phyloP scores from a whole-genome alignment of 83 land plant species.

The Picea mariana region DNA sequence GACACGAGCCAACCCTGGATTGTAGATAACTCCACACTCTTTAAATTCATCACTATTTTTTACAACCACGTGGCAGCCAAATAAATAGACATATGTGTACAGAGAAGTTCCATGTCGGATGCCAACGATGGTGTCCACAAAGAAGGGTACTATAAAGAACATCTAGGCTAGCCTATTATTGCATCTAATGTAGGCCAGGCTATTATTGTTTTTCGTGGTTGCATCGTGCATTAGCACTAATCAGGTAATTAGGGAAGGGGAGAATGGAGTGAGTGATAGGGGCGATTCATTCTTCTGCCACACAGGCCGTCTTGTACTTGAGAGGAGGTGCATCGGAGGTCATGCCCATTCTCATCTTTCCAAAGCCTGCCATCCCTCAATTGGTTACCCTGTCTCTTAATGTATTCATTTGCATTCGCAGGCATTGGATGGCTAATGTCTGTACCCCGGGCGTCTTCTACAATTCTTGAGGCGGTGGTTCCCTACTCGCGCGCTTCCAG shows the following conservation, averaged over 20 bases:
- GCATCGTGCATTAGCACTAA: too few species aligned
- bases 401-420: conserved; percentile 17
- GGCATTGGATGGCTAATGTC: conserved; percentile 88
- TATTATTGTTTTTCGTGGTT: too few species aligned
- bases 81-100: too few species aligned
- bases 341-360: neutral
- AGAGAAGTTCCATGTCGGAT: too few species aligned
- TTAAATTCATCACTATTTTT: too few species aligned
- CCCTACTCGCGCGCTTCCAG: conserved; percentile 81
- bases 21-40: too few species aligned
- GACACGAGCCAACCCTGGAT: too few species aligned
- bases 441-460: conserved; percentile 85
- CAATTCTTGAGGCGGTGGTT: conserved; percentile 76
- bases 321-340: conserved; percentile 97
- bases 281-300: conserved; percentile 75
- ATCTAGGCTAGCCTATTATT: too few species aligned
- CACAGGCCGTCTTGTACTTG: conserved; percentile 74
- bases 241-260: neutral
- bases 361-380: neutral
- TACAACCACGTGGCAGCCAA: too few species aligned
- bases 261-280: conserved; percentile 54
- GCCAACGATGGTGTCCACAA: too few species aligned
- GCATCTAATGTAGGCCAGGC: too few species aligned
- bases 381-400: neutral
- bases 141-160: too few species aligned